Percentiles rank a stretch among this genome's conserved stretches.
Evolutionary conservation across 352 stramenopile species (phyloP).

Genomic region (Thraustochytrium aureum): DNA sequence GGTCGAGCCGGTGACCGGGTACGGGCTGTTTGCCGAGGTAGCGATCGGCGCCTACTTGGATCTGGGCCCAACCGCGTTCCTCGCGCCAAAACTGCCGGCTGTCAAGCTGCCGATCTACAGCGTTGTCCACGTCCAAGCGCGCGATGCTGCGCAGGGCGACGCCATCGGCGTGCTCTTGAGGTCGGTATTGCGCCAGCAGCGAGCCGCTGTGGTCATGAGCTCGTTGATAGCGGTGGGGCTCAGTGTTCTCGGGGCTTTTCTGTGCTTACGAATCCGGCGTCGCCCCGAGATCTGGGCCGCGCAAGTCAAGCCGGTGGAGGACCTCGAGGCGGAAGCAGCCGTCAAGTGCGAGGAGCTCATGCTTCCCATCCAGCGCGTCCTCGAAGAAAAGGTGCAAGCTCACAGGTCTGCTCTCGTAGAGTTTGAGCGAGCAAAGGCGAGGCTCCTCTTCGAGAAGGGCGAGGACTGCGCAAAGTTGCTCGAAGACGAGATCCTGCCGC

Average conservation of each 20-base stretch:
- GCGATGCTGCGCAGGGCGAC: not conserved
- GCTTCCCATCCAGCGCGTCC: not conserved
- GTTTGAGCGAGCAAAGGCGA: not conserved
- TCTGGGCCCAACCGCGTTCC: not conserved
- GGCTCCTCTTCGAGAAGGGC: not conserved
- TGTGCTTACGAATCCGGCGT: not conserved
- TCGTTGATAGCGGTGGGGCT: not conserved
- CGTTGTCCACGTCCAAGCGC: not conserved
- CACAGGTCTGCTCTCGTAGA: not conserved
- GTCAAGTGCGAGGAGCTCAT: not conserved
- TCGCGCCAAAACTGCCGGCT: not conserved
- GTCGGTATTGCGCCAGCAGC: not conserved
- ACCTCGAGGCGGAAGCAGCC: not conserved
- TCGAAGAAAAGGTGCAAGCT: not conserved
- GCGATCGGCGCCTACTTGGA: constrained; percentile 25
- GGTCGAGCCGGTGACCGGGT: constrained; percentile 24
- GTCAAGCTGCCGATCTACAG: constrained; percentile 43
- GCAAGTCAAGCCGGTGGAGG: constrained; percentile 16
- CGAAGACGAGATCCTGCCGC: not conserved
- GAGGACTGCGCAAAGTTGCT: not conserved
- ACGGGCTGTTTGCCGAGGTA: not conserved
- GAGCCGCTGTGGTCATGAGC: not conserved
- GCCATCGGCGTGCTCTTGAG: not conserved
- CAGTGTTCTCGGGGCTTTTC: not conserved
- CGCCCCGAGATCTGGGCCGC: constrained; percentile 1